A percentile compares a stretch with the other conserved stretches of the same genome.
Conservation (phyloP, 345 rosid genomes). For the Pistacia vera region DNA sequence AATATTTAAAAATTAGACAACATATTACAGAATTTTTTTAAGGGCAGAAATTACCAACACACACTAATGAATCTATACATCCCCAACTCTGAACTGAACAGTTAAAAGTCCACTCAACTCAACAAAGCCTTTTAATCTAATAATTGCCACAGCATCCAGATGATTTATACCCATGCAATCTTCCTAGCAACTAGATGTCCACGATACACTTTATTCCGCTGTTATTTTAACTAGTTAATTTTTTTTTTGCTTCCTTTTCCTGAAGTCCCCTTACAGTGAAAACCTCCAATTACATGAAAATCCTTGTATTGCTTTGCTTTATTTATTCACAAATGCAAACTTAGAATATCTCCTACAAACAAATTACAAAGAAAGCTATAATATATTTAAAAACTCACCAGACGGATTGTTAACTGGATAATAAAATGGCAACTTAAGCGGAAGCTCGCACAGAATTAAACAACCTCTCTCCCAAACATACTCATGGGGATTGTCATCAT, state of each 20-base stretch:
- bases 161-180: neutral
- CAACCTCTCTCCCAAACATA: slow-evolving; percentile 86
- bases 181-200: neutral
- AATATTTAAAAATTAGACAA: neutral
- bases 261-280: neutral
- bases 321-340: neutral
- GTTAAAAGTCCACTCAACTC: too few relatives aligned
- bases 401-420: slow-evolving; percentile 49
- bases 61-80: neutral
- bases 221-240: too few relatives aligned
- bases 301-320: too few relatives aligned
- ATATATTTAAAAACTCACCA: slow-evolving; percentile 38
- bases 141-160: neutral
- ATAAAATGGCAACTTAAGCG: slow-evolving; percentile 66
- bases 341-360: neutral
- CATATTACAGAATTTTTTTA: neutral
- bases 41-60: neutral
- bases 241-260: neutral
- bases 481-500: slow-evolving; percentile 61
- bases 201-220: neutral
- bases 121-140: neutral
- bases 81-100: neutral
- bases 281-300: neutral
- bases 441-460: slow-evolving; percentile 75
- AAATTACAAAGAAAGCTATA: neutral